Base-by-base conservation (phyloP, 176 grass and related monocot species). In the Pontederia paniculata region DNA sequence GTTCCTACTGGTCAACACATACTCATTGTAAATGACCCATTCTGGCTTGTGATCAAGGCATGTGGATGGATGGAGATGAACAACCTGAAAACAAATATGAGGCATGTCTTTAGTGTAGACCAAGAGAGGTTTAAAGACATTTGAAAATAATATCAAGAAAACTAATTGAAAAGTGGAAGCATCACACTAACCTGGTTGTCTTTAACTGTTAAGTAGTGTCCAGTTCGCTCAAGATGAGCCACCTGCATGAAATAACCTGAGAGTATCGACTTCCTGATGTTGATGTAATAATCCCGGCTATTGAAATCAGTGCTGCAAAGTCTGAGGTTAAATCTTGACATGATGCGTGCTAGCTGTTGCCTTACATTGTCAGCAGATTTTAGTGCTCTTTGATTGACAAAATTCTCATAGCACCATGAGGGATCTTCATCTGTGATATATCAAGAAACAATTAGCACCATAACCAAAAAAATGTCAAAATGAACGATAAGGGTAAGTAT, bases 171-270 rank as follows among this genome's bases (percentile, higher is more conserved):
- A 17, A 48, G 17, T 23, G 5, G 17, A 1, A 31, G 6, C 65
- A 57, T 47, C 22, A 65, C 64, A 62, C 55, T 45, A 75, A 93
- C 94, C 94, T 93, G 94, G 48, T 98, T 88, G 63, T 98, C 94
- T 75, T 98, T 98, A 16, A 93, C 87, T 44, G 94, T 93, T 25
- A 98, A 50, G 57, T 93, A 93, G 73, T 98, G 87, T 9, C 94
- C 94, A 60, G 83, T 88, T 37, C 87, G 74, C 66, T 98, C 94
- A 57, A 91, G 70, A 65, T 93, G 87, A 73, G 94, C 94, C 48
- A 98, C 87, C 80, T 98, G 94, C 94, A 98, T 98, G 68, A 98
- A 98, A 23, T 98, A 88, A 45, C 94, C 94, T 8, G 94, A 21
- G 70, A 98, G 87, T 80, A 98, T 23, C 11, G 87, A 70, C 65